Evolutionary conservation across 345 rosid genomes (phyloP).

Genomic region (Syzygium grande): DNA sequence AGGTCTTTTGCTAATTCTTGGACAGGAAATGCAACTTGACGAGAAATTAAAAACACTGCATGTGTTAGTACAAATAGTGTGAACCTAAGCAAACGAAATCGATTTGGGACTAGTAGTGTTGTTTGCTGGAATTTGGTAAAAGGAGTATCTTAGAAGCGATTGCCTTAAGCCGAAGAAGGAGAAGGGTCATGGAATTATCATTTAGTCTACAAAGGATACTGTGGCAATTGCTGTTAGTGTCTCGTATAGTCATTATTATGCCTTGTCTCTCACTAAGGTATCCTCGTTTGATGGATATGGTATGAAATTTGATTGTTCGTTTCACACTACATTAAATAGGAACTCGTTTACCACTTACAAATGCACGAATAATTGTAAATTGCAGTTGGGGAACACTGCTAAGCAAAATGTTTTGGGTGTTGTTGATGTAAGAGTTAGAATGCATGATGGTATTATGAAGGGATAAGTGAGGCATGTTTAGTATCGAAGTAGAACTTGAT

Average conservation of each 20-base stretch:
- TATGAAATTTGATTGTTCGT: background rate
- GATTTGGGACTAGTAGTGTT: background rate
- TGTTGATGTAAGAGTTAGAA: background rate
- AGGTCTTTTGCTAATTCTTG: background rate
- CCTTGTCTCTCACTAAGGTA: background rate
- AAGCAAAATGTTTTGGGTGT: background rate
- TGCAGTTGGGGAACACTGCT: background rate
- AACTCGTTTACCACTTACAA: background rate
- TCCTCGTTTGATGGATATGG: background rate
- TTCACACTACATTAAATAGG: background rate
- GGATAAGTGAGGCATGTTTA: background rate
- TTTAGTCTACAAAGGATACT: background rate
- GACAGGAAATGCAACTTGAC: background rate
- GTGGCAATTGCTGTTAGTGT: background rate
- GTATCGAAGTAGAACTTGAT: background rate
- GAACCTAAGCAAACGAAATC: background rate
- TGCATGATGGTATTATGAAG: background rate
- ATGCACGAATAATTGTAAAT: background rate
- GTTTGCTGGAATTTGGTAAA: background rate
- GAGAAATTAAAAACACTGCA: background rate
- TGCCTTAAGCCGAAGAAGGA: background rate
- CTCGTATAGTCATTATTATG: background rate
- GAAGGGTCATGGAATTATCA: background rate
- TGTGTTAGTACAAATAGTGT: background rate
- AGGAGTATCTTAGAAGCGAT: background rate